Evolutionary conservation across 73 alveolate genomes (phyloP).

Genomic region (Tetrahymena elliotti): DNA sequence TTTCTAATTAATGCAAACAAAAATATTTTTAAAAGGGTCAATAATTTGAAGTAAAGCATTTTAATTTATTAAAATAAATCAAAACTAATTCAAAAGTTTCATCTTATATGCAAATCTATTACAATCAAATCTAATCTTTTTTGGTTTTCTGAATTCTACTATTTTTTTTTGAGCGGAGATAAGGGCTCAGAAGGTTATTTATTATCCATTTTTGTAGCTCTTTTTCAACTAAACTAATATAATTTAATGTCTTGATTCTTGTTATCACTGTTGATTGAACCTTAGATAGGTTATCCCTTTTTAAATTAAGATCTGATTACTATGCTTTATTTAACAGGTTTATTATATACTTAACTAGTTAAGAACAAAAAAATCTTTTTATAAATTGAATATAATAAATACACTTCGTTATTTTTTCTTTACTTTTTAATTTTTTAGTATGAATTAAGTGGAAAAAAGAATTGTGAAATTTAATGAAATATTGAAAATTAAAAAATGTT

Average conservation of each 20-base stretch:
- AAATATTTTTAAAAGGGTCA: not conserved
- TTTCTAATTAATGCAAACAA: not conserved
- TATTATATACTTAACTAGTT: not conserved
- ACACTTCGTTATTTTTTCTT: not conserved
- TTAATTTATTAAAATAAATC: too few relatives aligned
- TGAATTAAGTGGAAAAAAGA: not conserved
- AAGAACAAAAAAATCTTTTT: not conserved
- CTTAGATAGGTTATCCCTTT: not conserved
- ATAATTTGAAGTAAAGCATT: too few relatives aligned
- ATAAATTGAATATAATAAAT: not conserved
- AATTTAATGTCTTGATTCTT: too few relatives aligned
- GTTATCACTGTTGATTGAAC: not conserved
- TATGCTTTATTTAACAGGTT: not conserved
- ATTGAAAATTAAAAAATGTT: not conserved
- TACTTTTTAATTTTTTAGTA: not conserved
- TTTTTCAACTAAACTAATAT: not conserved
- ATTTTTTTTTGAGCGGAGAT: not conserved
- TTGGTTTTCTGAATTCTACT: not conserved
- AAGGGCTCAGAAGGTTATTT: not conserved
- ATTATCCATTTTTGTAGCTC: not conserved
- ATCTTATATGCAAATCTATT: not conserved
- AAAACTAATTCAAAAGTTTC: not conserved
- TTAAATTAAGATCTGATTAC: not conserved
- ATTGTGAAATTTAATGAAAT: not conserved
- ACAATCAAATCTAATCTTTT: not conserved